phyloP scores from a whole-genome alignment of 2,329 filamentous ascomycete genomes.

The Alternaria postmessia region DNA sequence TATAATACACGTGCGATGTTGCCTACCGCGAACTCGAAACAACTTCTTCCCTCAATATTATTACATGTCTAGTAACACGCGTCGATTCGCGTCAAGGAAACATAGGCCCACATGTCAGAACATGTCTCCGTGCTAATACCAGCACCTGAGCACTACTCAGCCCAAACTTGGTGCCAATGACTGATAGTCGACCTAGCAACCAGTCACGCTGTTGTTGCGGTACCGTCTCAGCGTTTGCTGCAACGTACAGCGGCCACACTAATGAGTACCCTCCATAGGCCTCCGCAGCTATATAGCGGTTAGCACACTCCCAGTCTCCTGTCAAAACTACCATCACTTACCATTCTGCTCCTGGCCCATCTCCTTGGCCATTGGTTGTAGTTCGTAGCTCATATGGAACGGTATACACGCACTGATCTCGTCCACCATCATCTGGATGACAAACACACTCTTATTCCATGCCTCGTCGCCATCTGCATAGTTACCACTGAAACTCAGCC shows the following conservation, averaged over 20 bases:
- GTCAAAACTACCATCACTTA: conserved; percentile 19
- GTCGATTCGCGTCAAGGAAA: conserved; percentile 31
- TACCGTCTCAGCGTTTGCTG: conserved; percentile 48
- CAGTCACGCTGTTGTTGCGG: conserved; percentile 48
- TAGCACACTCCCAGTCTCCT: conserved; percentile 11
- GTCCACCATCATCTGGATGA: conserved; percentile 51
- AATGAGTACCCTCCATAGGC: conserved; percentile 52
- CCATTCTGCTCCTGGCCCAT: conserved; percentile 47
- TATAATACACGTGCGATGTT: neutral
- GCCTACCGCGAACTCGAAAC: neutral
- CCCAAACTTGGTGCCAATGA: conserved; percentile 50
- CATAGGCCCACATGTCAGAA: conserved; percentile 49
- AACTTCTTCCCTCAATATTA: neutral
- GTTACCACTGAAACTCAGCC: conserved; percentile 30
- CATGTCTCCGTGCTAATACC: conserved; percentile 44
- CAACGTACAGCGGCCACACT: conserved; percentile 53
- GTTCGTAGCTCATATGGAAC: conserved; percentile 50
- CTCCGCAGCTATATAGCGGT: conserved; percentile 43
- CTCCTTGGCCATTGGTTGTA: conserved; percentile 46
- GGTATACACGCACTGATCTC: conserved; percentile 52
- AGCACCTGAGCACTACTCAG: conserved; percentile 47
- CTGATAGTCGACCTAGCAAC: conserved; percentile 46
- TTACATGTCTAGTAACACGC: neutral
- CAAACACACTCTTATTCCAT: conserved; percentile 33
- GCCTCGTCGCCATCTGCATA: conserved; percentile 18